Evolutionary conservation across 1,284 basidiomycete species (phyloP).

Genomic region (Cerioporus squamosus): DNA sequence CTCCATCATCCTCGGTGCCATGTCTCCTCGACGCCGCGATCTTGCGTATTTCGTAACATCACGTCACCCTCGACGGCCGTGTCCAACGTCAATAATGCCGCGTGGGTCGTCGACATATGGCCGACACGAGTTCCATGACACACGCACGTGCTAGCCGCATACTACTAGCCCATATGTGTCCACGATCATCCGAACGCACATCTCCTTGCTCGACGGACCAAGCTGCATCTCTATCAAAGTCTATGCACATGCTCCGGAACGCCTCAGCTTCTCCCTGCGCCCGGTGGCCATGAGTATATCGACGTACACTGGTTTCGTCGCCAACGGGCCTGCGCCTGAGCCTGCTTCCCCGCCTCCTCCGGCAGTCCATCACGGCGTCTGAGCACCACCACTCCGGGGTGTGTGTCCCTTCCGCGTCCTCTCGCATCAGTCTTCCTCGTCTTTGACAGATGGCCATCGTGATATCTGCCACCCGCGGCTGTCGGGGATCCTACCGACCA

Average conservation of each 20-base stretch:
- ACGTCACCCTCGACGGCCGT: neutral
- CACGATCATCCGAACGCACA: slow-evolving; percentile 11
- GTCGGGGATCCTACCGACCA: slow-evolving; percentile 14
- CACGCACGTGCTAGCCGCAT: slow-evolving; percentile 1
- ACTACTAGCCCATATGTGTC: slow-evolving; percentile 7
- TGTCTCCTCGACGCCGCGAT: neutral
- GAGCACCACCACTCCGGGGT: slow-evolving; percentile 2
- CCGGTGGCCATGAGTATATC: slow-evolving; percentile 3
- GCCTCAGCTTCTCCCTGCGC: neutral
- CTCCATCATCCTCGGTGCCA: neutral
- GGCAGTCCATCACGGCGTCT: slow-evolving; percentile 10
- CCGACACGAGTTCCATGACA: neutral
- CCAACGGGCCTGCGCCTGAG: slow-evolving; percentile 14
- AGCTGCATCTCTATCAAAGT: slow-evolving; percentile 9
- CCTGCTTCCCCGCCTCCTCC: slow-evolving; percentile 15
- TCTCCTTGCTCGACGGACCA: slow-evolving; percentile 25
- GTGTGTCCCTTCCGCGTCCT: slow-evolving; percentile 12
- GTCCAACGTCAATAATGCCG: neutral
- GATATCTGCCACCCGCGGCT: slow-evolving; percentile 19
- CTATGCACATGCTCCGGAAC: neutral
- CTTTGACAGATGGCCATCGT: slow-evolving; percentile 24
- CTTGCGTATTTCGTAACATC: neutral
- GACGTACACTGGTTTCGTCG: slow-evolving; percentile 22
- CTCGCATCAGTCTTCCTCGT: slow-evolving; percentile 17
- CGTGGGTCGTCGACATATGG: neutral